Conservation (phyloP, 768 basidiomycete genomes). For the Chalciporus pseudorubinellus region DNA sequence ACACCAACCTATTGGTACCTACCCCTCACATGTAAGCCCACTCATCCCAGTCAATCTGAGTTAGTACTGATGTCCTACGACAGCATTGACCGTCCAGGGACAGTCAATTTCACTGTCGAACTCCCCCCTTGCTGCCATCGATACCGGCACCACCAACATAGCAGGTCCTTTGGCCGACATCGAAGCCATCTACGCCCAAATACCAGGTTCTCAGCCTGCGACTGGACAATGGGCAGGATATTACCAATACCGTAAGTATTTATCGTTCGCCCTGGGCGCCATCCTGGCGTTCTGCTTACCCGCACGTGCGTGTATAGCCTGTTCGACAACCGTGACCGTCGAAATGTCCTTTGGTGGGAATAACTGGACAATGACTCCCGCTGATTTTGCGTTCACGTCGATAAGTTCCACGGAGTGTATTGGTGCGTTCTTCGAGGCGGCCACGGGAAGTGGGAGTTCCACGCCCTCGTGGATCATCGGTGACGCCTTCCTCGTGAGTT, state of each 20-base stretch:
- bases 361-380: constrained; percentile 46
- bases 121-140: constrained; percentile 45
- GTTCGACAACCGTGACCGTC: constrained; percentile 37
- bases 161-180: constrained; percentile 46
- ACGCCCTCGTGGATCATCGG: constrained; percentile 51
- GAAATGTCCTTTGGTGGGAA: constrained; percentile 44
- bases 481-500: constrained; percentile 43
- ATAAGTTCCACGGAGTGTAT: constrained; percentile 43
- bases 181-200: constrained; percentile 42
- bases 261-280: background rate
- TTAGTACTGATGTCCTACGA: background rate
- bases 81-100: constrained; percentile 40
- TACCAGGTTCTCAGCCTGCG: constrained; percentile 40
- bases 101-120: constrained; percentile 17
- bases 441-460: constrained; percentile 28
- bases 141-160: constrained; percentile 62
- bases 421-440: constrained; percentile 51
- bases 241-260: constrained; percentile 41
- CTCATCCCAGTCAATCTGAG: background rate
- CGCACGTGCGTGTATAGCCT: constrained; percentile 23
- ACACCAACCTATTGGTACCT: constrained; percentile 50
- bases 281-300: background rate
- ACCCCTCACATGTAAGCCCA: constrained; percentile 33
- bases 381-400: constrained; percentile 45
- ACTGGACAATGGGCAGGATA: constrained; percentile 43